Percentiles rank a stretch among this genome's conserved stretches.
Conservation (phyloP, 306 rosid species). For the Rubus idaeus region DNA sequence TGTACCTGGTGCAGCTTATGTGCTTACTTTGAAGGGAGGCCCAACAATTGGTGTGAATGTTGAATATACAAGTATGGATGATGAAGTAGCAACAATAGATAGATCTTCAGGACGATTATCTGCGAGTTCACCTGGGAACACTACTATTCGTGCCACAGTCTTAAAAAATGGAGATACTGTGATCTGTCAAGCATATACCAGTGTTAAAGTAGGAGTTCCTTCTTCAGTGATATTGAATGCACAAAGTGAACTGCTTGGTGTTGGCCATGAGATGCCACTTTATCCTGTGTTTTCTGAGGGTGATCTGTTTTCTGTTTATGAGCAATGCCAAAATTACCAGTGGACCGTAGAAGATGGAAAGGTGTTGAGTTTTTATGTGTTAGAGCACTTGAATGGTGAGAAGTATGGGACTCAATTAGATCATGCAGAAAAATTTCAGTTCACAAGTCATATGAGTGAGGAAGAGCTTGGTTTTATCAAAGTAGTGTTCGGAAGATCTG, state of each 20-base stretch:
- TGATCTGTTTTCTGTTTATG: conserved; percentile 76
- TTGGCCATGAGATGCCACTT: conserved; percentile 76
- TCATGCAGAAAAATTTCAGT: conserved; percentile 49
- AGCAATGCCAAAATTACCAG: conserved; percentile 77
- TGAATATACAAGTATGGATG: conserved; percentile 65
- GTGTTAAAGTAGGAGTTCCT: conserved; percentile 69
- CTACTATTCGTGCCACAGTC: conserved; percentile 62
- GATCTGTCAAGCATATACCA: conserved; percentile 67
- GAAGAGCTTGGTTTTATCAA: conserved; percentile 64
- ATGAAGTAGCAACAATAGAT: conserved; percentile 62
- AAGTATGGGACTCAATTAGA: conserved; percentile 29
- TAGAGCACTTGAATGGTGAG: conserved; percentile 41
- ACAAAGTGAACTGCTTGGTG: conserved; percentile 81
- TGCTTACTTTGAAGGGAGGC: conserved; percentile 83
- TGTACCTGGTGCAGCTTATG: conserved; percentile 81
- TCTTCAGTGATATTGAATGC: conserved; percentile 60
- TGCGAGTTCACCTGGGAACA: conserved; percentile 69
- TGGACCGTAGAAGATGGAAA: conserved; percentile 89
- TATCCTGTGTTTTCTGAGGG: conserved; percentile 91
- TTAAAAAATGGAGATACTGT: conserved; percentile 47
- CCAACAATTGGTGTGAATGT: conserved; percentile 70
- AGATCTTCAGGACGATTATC: conserved; percentile 66
- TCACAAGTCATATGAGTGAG: conserved; percentile 48
- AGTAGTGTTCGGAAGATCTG: conserved; percentile 83
- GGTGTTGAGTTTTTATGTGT: conserved; percentile 64